Conservation (phyloP, 176 grass and related monocot species). For the Oryza coarctata region DNA sequence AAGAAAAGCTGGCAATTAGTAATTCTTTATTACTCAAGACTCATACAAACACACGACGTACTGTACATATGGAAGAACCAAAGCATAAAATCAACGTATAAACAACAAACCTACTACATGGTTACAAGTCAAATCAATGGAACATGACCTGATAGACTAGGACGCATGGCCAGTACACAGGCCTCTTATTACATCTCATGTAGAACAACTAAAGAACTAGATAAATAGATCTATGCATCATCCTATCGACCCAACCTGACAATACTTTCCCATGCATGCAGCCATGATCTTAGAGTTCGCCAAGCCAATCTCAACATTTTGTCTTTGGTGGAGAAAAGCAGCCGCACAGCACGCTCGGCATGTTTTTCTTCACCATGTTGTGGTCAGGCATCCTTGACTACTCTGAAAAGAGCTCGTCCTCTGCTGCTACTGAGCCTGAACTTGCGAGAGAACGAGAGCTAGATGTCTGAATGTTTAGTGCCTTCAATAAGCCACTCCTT, state of each 20-base stretch:
- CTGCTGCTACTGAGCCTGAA: not conserved
- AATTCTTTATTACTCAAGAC: not conserved
- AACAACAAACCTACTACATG: not conserved
- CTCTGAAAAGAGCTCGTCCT: not conserved
- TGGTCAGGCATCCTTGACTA: conserved; percentile 12
- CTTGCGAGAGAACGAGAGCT: not conserved
- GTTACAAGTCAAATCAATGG: not conserved
- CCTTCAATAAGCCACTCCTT: not conserved
- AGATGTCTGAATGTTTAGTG: not conserved
- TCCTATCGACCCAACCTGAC: not conserved
- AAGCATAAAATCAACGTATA: not conserved
- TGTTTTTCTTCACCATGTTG: conserved; percentile 39
- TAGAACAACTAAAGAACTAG: not conserved
- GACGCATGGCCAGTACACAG: not conserved
- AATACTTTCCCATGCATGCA: not conserved
- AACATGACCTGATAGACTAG: not conserved
- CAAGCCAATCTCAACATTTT: not conserved
- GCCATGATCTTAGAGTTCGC: too few relatives aligned
- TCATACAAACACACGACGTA: not conserved
- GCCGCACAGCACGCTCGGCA: not conserved
- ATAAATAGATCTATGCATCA: not conserved
- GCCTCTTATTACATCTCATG: not conserved
- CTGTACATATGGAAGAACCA: not conserved
- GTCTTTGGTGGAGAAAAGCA: conserved; percentile 29
- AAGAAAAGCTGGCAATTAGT: not conserved